phyloP scores from a whole-genome alignment of 2,329 filamentous ascomycete species.

The Ophioceras dolichostomum region DNA sequence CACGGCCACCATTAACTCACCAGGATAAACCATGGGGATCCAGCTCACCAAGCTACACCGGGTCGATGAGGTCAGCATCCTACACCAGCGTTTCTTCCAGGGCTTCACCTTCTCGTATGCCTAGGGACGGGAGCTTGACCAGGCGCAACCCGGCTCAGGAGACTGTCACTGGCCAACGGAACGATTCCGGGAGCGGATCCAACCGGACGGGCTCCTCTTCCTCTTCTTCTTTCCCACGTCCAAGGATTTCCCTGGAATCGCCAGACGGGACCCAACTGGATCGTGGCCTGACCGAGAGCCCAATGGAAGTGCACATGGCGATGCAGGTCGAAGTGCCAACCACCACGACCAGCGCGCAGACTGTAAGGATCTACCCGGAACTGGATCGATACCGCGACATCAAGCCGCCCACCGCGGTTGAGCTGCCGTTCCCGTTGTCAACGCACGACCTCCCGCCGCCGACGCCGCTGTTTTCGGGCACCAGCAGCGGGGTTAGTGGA shows the following conservation, averaged over 20 bases:
- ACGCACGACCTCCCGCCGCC: constrained; percentile 56
- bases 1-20: constrained; percentile 24
- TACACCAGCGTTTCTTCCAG: no score
- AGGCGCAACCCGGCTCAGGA: constrained; percentile 33
- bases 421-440: constrained; percentile 42
- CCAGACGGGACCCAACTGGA: constrained; percentile 24
- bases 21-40: constrained; percentile 31
- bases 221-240: constrained; percentile 29
- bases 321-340: constrained; percentile 28
- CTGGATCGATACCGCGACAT: constrained; percentile 46
- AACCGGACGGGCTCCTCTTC: constrained; percentile 28
- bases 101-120: constrained; percentile 15
- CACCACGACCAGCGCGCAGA: constrained; percentile 21
- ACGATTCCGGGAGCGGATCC: constrained; percentile 21
- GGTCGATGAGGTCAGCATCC: no score
- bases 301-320: constrained; percentile 24
- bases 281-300: constrained; percentile 28
- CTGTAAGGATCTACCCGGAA: constrained; percentile 43
- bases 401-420: constrained; percentile 25
- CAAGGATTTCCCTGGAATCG: constrained; percentile 22
- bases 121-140: constrained; percentile 33
- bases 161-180: constrained; percentile 15
- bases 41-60: constrained; percentile 10
- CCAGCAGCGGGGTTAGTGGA: constrained; percentile 41
- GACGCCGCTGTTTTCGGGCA: constrained; percentile 51